A percentile compares a stretch with the other conserved stretches of the same genome.
Conservation (phyloP, 2,329 filamentous ascomycete species). For the Colletotrichum endophyticum region DNA sequence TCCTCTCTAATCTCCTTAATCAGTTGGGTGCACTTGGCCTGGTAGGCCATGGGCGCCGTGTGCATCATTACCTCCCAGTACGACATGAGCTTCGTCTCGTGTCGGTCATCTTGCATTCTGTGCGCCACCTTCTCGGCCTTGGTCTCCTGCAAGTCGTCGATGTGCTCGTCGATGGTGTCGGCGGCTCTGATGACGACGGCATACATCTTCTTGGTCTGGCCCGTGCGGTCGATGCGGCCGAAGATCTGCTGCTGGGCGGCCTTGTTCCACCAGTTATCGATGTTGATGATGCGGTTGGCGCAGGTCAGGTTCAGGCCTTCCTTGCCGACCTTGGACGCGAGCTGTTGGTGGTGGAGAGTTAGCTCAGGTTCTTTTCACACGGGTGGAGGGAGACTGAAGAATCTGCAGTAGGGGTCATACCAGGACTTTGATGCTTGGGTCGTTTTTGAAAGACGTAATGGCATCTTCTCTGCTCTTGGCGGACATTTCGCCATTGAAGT, state of each 20-base stretch:
- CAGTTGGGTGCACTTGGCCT: fast-evolving
- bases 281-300: conserved; percentile 58
- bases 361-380: no score
- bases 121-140: conserved; percentile 55
- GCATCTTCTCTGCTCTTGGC: no score
- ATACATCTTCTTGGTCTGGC: conserved; percentile 62
- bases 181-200: conserved; percentile 62
- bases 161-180: conserved; percentile 61
- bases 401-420: no score
- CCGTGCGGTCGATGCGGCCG: conserved; percentile 66
- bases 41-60: background rate
- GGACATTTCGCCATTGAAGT: no score
- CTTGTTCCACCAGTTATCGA: conserved; percentile 68
- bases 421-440: no score
- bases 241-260: conserved; percentile 67
- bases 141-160: conserved; percentile 58
- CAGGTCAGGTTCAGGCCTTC: conserved; percentile 44
- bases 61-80: background rate
- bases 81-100: background rate
- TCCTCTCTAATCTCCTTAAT: background rate
- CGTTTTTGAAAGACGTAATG: no score
- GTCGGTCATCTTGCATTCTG: conserved; percentile 33
- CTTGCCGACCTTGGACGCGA: conserved; percentile 28
- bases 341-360: background rate
- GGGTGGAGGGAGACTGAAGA: no score